Base-by-base conservation (phyloP, 106 monocot species). In the Dendrobium chrysotoxum region DNA sequence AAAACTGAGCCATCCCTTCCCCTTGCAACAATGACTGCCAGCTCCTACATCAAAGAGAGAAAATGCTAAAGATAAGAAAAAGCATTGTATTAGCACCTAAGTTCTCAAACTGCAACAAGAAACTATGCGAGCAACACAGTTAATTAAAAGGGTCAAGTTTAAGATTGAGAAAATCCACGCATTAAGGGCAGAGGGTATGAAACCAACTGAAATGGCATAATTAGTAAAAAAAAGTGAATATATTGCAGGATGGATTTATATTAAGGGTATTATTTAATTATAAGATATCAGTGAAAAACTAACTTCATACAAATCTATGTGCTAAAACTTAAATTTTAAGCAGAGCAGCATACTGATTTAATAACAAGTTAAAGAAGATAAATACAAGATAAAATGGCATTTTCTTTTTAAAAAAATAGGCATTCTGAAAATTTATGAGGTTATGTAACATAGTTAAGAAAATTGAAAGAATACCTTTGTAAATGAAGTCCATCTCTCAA, bases 21-120 rank as follows among this genome's bases (percentile, higher is more conserved):
- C 84, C 98, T 89, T 71, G 89, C 98, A 42, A 98, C 95, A 81
- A 93, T 98, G 79, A 98, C 98, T 73, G 95, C 82, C 67, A 98
- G 85, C 76, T 98, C 98, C 98, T 98, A 79, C 21, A 84, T 46
- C 42, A 82, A 41, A 77, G 17, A 68, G 28, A 74, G 21, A 74
- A 42, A 74, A 40, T 21, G 16, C 17, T 21, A 40, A 74, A 28
- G 13, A 40, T 5, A 26, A 47, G 12, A 23, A 10, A 23, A 3
- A 76, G 11, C 76, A 26, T 47, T 28, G 2, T 12, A 50, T 76
- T 28, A 50, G 6, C 13, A 76, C 20, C 40, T 28, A 6, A 4
- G n/a, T 26, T 75, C 17, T 41, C 0, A 17, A 75, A 75, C 21
- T 75, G 39, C 31, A 71, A 15, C 9, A 71, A 38, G 4, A 71